Percentiles rank a stretch among this genome's conserved stretches.
These are phyloP conservation scores for Mayamaea pseudoterrestris DNA, from an alignment of 108 stramenopile species.

Conservation along the genomic window DNA sequence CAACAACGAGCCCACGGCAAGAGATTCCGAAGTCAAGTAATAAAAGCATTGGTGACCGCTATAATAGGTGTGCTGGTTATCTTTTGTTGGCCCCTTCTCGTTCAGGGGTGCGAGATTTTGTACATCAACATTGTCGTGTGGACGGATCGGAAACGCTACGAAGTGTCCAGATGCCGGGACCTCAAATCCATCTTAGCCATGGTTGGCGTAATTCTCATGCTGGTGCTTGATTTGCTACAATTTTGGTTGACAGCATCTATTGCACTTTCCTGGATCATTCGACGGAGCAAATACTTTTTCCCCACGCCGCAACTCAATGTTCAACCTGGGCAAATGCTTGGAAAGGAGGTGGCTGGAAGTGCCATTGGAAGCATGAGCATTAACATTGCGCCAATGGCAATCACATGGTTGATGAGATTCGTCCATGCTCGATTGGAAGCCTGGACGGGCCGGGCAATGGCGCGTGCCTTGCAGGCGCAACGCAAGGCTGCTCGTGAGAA, in stretches of 20 bases:
- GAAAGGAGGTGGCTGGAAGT: constrained; percentile 31
- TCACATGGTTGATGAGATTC: constrained; percentile 70
- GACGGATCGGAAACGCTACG: constrained; percentile 56
- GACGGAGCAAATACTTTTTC: constrained; percentile 62
- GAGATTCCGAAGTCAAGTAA: no score
- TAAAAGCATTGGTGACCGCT: constrained; percentile 29
- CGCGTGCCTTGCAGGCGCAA: constrained; percentile 33
- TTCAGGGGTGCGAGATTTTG: constrained; percentile 42
- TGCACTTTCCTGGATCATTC: constrained; percentile 59
- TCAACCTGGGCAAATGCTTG: constrained; percentile 61
- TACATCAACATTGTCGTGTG: constrained; percentile 74
- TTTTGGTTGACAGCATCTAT: constrained; percentile 67
- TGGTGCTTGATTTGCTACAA: constrained; percentile 45
- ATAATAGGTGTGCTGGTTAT: constrained; percentile 37
- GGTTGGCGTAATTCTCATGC: constrained; percentile 50
- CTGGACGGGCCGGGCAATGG: constrained; percentile 54
- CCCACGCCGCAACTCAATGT: constrained; percentile 59
- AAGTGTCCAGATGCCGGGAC: constrained; percentile 50
- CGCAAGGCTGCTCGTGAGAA: constrained; percentile 7
- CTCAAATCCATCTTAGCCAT: constrained; percentile 31
- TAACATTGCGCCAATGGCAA: constrained; percentile 77
- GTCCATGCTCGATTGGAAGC: constrained; percentile 37
- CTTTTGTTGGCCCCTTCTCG: constrained; percentile 58
- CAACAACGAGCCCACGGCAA: constrained; percentile 40
- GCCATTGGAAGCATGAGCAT: constrained; percentile 50